Evolutionary conservation across 345 rosid genomes (phyloP), one percentile per base, ranked within the genome.

Genomic region (Lepidium didymum): DNA sequence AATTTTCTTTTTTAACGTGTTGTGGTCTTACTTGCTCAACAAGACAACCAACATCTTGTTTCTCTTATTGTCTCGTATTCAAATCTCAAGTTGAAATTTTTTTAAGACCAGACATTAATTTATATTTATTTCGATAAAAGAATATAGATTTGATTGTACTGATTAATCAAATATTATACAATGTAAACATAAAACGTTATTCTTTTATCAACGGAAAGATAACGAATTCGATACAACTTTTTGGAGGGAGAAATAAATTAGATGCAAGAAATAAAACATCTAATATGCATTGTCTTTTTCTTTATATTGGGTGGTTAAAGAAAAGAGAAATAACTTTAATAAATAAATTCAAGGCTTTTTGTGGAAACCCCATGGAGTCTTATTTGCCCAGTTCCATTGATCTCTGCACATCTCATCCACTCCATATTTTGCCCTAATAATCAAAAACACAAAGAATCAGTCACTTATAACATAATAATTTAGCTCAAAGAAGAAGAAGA

Each of bases 381-480:
- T 86, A 74, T 83, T 75, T 25, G 89, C 96, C 97, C 99, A 91
- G 11, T 86, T 91, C 99, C 99, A 94, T 31, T 94, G 99, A 64
- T 89, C 95, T 74, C 89, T 80, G 84, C 99, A 91, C 96, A 94
- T 91, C 71, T 91, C 97, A 15, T 73, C 86, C 1, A 89, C 81
- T 43, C 97, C 97, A 79, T 87, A 94, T 74, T 86, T 85, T 45
- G 96, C 96, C 88, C 99, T 94, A 84, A 55, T 29, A 58, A 68
- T 56, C 10, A 23, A 29, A n/a, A 19, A 13, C 42, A 51, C 54
- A 70, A 34, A 12, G 1, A 45, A 45, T 62, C 38, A 70, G 9
- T 60, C 59, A 23, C 19, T 31, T 37, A 16, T 58, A 25, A 7
- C 47, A 36, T 56, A 34, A 45, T 8, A 31, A 11, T 9, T 55